Base-by-base conservation (phyloP, 371 early-diverging fungal genomes). In the Lichtheimia corymbifera region DNA sequence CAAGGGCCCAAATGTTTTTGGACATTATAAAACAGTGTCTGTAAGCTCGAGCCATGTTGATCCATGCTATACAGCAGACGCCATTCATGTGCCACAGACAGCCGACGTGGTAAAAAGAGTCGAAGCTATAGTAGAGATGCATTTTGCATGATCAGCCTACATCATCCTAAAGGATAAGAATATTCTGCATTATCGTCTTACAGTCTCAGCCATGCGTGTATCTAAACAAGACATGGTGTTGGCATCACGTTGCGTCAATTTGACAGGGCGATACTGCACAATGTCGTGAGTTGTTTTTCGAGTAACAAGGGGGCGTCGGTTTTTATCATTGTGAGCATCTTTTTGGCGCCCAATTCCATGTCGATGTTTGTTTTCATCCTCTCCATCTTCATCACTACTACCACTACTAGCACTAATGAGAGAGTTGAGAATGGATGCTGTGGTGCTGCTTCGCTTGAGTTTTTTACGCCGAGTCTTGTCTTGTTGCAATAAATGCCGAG, bases 1-100 rank as follows among this genome's bases (percentile, higher is more conserved):
- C 76, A 76, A 3, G 76, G 76, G 0, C 73, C 73, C 6, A 49
- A 22, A 24, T 53, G 24, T 13, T 45, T 51, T 18, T 63, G n/a
- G 25, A 58, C 13, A 35, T 58, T 52, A 49, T 56, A n/a, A 50
- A 73, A 73, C 9, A 76, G 28, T 11, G 76, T 76, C 20, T 59
- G 63, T 30, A 70, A 55, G 55, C 76, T 76, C 15, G 68, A 66
- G 2, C 76, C 76, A 64, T 76, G 76, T 51, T 73, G 73, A 59
- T 76, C 76, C 17, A 73, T 53, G 44, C 76, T 76, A 49, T 73
- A 76, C 15, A 76, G 24, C 24, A 76, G 62, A 15, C 62, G 55
- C 76, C 76, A 76, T 58, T 52, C 58, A 14, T 68, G 58, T 40
- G 64, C 65, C 35, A 71, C 51, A 22, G 71, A 50, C 52, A 73